Evolutionary conservation across 768 basidiomycete species (phyloP).

Genomic region (Panaeolus cyanescens): DNA sequence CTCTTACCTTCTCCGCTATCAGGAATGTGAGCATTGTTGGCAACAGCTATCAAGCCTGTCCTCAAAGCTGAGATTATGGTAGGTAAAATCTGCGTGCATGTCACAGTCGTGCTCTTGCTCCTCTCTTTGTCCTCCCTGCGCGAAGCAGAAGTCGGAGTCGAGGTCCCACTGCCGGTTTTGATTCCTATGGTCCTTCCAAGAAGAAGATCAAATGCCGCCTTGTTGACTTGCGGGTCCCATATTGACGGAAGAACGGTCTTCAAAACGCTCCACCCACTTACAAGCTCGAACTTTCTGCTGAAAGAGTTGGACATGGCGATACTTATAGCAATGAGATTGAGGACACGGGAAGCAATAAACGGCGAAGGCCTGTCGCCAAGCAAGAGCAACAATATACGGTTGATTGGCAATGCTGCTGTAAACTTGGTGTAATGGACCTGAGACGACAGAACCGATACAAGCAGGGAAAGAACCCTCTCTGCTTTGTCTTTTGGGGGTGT

Average conservation of each 20-base stretch:
- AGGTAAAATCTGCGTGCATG: constrained; percentile 73
- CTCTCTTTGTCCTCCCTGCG: constrained; percentile 20
- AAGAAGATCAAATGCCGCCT: constrained; percentile 68
- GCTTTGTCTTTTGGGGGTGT: constrained; percentile 52
- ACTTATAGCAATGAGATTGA: constrained; percentile 60
- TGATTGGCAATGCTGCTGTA: constrained; percentile 69
- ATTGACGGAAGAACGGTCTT: constrained; percentile 63
- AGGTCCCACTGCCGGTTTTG: constrained; percentile 9
- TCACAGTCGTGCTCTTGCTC: constrained; percentile 30
- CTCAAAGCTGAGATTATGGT: constrained; percentile 72
- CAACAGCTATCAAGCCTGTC: constrained; percentile 47
- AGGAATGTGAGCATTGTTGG: constrained; percentile 33
- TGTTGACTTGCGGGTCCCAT: constrained; percentile 73
- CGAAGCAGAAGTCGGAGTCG: constrained; percentile 21
- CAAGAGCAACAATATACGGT: constrained; percentile 77
- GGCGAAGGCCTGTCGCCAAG: constrained; percentile 76
- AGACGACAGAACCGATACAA: constrained; percentile 62
- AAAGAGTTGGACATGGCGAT: constrained; percentile 62
- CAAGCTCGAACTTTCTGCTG: constrained; percentile 79
- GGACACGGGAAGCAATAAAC: constrained; percentile 56
- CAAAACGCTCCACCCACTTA: constrained; percentile 81
- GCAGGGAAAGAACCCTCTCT: constrained; percentile 63
- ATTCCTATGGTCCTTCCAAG: constrained; percentile 42
- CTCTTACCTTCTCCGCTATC: constrained; percentile 30
- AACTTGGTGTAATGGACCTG: constrained; percentile 69